Evolutionary conservation across 2,329 filamentous ascomycete genomes (phyloP).

Genomic region (Meredithiella fracta): DNA sequence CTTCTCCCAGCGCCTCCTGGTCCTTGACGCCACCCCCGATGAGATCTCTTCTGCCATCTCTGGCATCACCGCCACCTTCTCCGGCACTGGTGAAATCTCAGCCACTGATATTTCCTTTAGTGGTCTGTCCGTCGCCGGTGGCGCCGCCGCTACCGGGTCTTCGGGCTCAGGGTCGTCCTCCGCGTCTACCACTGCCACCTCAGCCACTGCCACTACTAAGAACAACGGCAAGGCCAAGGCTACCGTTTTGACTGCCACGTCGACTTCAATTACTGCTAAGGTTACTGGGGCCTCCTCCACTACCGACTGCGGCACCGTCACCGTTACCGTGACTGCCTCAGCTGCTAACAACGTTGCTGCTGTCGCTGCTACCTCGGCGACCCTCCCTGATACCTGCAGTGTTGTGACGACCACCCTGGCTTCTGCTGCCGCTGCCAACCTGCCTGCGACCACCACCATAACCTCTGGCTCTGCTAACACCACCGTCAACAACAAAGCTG

Average conservation of each 20-base stretch:
- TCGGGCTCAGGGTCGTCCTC: slow-evolving; percentile 7
- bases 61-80: slow-evolving; percentile 22
- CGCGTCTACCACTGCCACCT: slow-evolving; percentile 3
- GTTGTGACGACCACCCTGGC: neutral
- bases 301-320: neutral
- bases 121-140: slow-evolving; percentile 16
- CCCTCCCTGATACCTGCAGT: neutral
- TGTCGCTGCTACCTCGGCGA: neutral
- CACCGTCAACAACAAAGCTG: neutral
- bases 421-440: neutral
- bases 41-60: slow-evolving; percentile 35
- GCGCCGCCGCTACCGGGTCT: slow-evolving; percentile 6
- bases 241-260: slow-evolving; percentile 1
- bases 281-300: neutral
- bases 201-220: slow-evolving; percentile 5
- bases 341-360: slow-evolving; percentile 5
- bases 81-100: slow-evolving; percentile 20
- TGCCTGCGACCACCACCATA: slow-evolving; percentile 9
- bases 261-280: neutral
- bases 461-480: slow-evolving; percentile 4
- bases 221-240: neutral
- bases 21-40: slow-evolving; percentile 34
- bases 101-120: slow-evolving; percentile 18
- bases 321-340: neutral
- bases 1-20: slow-evolving; percentile 34